Evolutionary conservation across 2,329 filamentous ascomycete species (phyloP).

Genomic region (Aspergillus proliferans): DNA sequence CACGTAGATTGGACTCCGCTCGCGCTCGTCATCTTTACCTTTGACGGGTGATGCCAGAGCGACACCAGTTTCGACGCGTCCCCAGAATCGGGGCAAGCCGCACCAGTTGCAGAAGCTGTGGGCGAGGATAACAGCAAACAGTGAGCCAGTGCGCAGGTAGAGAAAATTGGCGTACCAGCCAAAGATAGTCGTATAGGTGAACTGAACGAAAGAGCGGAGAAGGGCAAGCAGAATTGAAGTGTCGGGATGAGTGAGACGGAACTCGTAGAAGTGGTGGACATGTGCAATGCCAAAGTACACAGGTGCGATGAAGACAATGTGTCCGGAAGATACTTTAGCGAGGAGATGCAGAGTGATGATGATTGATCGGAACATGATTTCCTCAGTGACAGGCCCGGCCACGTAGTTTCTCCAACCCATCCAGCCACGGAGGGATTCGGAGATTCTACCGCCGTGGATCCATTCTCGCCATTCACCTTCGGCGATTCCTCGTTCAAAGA

Average conservation of each 20-base stretch:
- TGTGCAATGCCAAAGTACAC: conserved; percentile 91
- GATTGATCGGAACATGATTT: conserved; percentile 85
- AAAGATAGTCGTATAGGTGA: conserved; percentile 86
- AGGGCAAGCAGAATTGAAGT: conserved; percentile 59
- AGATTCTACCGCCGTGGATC: conserved; percentile 51
- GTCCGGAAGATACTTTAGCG: conserved; percentile 51
- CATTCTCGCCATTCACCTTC: conserved; percentile 65
- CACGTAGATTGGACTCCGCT: conserved; percentile 14
- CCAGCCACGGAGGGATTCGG: conserved; percentile 64
- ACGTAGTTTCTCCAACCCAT: conserved; percentile 81
- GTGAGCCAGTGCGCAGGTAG: conserved; percentile 75
- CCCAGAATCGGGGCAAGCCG: conserved; percentile 82
- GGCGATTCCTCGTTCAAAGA: conserved; percentile 72
- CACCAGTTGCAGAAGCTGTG: conserved; percentile 91
- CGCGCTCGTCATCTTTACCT: conserved; percentile 35
- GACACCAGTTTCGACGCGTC: conserved; percentile 56
- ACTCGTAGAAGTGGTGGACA: conserved; percentile 94
- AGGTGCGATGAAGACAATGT: conserved; percentile 73
- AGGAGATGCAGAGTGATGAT: conserved; percentile 76
- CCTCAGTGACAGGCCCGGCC: conserved; percentile 83
- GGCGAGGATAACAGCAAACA: conserved; percentile 67
- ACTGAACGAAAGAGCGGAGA: conserved; percentile 71
- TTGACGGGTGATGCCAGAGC: conserved; percentile 30
- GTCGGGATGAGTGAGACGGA: conserved; percentile 70
- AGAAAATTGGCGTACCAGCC: conserved; percentile 89